phyloP scores from a whole-genome alignment of 2,329 filamentous ascomycete genomes.

The Neofusicoccum ribis region DNA sequence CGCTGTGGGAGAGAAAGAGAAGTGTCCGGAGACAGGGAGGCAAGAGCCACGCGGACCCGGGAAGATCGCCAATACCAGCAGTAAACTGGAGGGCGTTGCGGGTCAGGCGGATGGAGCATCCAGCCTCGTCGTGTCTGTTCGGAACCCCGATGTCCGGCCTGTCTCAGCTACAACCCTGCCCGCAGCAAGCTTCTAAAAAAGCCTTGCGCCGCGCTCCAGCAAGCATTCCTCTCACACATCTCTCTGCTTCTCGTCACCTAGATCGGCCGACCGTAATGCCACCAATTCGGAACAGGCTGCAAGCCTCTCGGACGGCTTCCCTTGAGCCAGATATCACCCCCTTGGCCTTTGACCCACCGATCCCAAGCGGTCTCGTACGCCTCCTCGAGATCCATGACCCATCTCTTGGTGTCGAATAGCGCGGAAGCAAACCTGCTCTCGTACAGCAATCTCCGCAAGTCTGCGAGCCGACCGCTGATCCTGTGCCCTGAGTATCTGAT shows the following conservation, averaged over 20 bases:
- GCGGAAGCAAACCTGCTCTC: conserved; percentile 81
- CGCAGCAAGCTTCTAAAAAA: background rate
- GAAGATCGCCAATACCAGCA: background rate
- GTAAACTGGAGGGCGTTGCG: background rate
- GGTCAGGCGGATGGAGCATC: background rate
- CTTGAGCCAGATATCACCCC: conserved; percentile 87
- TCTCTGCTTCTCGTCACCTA: background rate
- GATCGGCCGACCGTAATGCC: conserved; percentile 2
- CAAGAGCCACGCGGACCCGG: no score
- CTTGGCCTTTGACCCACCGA: conserved; percentile 79
- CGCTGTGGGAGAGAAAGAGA: background rate
- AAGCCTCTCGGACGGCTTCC: conserved; percentile 10
- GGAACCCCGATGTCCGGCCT: conserved; percentile 5
- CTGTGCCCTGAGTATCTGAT: conserved; percentile 35
- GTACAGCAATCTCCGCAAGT: conserved; percentile 80
- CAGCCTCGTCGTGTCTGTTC: background rate
- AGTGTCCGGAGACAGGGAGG: background rate
- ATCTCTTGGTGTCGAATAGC: conserved; percentile 86
- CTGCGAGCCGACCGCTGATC: conserved; percentile 66
- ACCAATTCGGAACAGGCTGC: conserved; percentile 4
- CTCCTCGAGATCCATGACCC: conserved; percentile 85
- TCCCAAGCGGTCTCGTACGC: conserved; percentile 89
- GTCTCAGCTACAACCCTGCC: background rate
- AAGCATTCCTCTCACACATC: background rate
- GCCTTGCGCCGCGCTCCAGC: background rate